A percentile compares a stretch with the other conserved stretches of the same genome.
Evolutionary conservation across 1,284 basidiomycete genomes (phyloP).

Genomic region (Apiotrichum gamsii): DNA sequence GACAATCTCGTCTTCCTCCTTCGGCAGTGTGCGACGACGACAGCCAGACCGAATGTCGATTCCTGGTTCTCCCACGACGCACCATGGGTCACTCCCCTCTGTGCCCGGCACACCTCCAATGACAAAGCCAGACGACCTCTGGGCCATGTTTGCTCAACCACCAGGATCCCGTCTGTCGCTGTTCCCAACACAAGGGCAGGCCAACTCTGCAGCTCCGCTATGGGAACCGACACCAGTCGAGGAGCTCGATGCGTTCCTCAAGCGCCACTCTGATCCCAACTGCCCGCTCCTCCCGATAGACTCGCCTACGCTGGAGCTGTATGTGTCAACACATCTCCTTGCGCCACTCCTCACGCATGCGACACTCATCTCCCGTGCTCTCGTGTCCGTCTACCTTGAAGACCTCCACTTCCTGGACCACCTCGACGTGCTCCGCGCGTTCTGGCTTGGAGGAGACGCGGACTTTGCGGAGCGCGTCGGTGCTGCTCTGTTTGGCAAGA

Average conservation of each 20-base stretch:
- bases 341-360: slow-evolving; percentile 32
- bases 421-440: slow-evolving; percentile 37
- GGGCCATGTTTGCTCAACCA: slow-evolving; percentile 20
- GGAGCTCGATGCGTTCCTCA: slow-evolving; percentile 27
- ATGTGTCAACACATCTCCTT: slow-evolving; percentile 33
- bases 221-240: slow-evolving; percentile 29
- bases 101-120: background rate
- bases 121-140: slow-evolving; percentile 14
- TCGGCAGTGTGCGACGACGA: background rate
- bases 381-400: slow-evolving; percentile 40
- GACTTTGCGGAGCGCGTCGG: slow-evolving; percentile 35
- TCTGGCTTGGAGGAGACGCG: slow-evolving; percentile 40
- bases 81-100: background rate
- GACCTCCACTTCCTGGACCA: slow-evolving; percentile 39
- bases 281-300: slow-evolving; percentile 27
- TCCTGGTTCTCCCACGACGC: background rate
- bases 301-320: slow-evolving; percentile 32
- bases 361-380: slow-evolving; percentile 32
- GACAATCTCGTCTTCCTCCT: slow-evolving; percentile 19
- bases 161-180: slow-evolving; percentile 26
- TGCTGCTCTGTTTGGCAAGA: slow-evolving; percentile 37
- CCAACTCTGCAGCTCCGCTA: slow-evolving; percentile 8
- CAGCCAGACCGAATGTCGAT: too few relatives aligned
- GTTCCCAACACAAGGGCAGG: too few relatives aligned
- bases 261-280: slow-evolving; percentile 16